phyloP scores from a whole-genome alignment of 768 basidiomycete species.

The Termitomyces bulborhizus region DNA sequence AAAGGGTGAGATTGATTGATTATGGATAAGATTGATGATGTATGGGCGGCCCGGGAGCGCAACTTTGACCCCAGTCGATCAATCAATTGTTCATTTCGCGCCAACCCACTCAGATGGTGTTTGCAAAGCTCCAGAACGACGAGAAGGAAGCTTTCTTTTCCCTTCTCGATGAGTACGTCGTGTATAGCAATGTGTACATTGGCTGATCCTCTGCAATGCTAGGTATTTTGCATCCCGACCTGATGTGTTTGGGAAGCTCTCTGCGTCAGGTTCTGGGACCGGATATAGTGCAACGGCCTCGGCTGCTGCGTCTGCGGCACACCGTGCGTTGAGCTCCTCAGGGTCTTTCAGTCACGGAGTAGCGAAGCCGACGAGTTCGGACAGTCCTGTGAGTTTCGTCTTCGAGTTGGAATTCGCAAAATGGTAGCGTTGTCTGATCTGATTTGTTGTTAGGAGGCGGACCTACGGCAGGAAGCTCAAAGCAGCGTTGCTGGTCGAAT shows the following conservation, averaged over 20 bases:
- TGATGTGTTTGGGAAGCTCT: conserved; percentile 43
- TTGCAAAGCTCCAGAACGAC: conserved; percentile 53
- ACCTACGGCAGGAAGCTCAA: conserved; percentile 32
- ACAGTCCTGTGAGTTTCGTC: conserved; percentile 26
- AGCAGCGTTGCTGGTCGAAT: conserved; percentile 45
- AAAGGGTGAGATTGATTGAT: too few species aligned
- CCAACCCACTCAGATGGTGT: conserved; percentile 46
- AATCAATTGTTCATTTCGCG: not conserved
- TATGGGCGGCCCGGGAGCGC: too few species aligned
- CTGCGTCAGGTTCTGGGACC: conserved; percentile 19
- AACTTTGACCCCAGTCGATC: not conserved
- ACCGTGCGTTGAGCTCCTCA: conserved; percentile 36
- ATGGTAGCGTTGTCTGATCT: too few species aligned
- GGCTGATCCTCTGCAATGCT: not conserved
- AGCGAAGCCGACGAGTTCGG: conserved; percentile 26
- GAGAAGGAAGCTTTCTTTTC: conserved; percentile 83
- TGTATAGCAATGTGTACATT: not conserved
- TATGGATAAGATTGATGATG: too few species aligned
- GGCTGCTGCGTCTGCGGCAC: conserved; percentile 32
- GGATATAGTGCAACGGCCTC: conserved; percentile 23
- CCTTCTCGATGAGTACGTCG: conserved; percentile 69
- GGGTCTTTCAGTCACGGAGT: conserved; percentile 33
- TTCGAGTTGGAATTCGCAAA: not conserved
- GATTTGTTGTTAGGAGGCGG: conserved; percentile 15
- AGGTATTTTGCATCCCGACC: conserved; percentile 76